Base-by-base conservation (phyloP, 306 rosid genomes). In the Glycine tomentella region DNA sequence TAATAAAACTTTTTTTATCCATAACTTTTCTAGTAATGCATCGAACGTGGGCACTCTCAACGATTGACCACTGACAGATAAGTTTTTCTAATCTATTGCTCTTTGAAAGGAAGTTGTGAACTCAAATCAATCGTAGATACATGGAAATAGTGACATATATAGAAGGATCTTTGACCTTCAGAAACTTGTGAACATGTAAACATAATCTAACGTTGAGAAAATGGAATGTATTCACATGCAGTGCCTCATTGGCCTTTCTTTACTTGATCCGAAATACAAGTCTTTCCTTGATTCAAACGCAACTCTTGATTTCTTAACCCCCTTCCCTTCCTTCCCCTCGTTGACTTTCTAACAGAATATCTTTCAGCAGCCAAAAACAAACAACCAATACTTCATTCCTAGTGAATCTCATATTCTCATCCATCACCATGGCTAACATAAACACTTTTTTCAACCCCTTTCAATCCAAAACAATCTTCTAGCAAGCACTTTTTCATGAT, bases 331-430 rank as follows among this genome's bases (percentile, higher is more conserved):
- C 50, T 6, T 40, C 51, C 31, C 34, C 42, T 7, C 90, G 87
- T 93, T 91, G 97, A 92, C 95, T 88, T 85, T 56, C 8, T 62
- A 66, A 73, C 62, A 84, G 61, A 12, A 40, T 9, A 25, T 80
- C 57, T 49, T 42, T 42, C 38, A 78, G 33, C 73, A 82, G 20
- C 84, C 81, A 77, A 74, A 80, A 3, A 1, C 31, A 80, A 3
- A 1, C 31, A 62, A 4, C 79, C 81, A 85, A 77, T 65, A 56
- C 64, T 69, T 71, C 4, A 7, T 57, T 58, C 7, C 40, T 64
- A 73, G 77, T 14, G 46, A 2, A 17, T 57, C 33, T 20, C 64
- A 36, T 25, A 25, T 36, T 57, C 33, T 20, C 64, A 25, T 61
- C 48, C 88, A 83, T 81, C 85, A 67, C 74, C 69, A 86, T 83